Base-by-base conservation (phyloP, 75 land plant genomes). In the Pinus tabuliformis region DNA sequence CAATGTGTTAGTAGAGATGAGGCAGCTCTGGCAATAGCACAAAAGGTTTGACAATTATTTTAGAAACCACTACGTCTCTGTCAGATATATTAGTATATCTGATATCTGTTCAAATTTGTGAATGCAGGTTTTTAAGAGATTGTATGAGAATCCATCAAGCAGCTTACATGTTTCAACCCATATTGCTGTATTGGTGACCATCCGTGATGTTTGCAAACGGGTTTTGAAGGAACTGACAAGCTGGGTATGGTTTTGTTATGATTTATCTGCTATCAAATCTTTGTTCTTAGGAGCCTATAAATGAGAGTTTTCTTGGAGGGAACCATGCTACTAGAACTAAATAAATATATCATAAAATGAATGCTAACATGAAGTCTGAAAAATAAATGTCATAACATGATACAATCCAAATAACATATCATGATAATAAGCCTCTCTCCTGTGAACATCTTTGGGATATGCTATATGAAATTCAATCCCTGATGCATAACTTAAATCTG, bases 161-260 rank as follows among this genome's bases (percentile, higher is more conserved):
- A 88, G 58, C 70, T 49, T 82, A 17, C 89, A 90, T 80, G 86
- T 97, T 33, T 63, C 80, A 57, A 84, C 92, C 54, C 85, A 97
- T 73, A 83, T 97, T 37, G 90, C 90, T 36, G 81, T 97, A 57
- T 78, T 97, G 82, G 90, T 84, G 65, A 81, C 92, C n/a, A 90
- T 97, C 74, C 87, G 99, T 57, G 99, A 97, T 81, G 89, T 92
- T 70, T 92, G 98, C 87, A 94, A 90, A 79, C 90, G 91, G 73
- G 90, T 90, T 60, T 93, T 94, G 65, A 97, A 97, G 87, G 98
- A 92, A 81, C 64, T 97, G 18, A 97, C 99, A 45, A 94, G 92
- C 81, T 92, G 95, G 99, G 99, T 96, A 90, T 73, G 91, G 65
- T 20, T 49, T 63, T 56, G 6, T 18, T 12, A 73, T 39, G 33